Evolutionary conservation across 2,329 filamentous ascomycete genomes (phyloP), one percentile per base, ranked within the genome.

Genomic region (Ophiocordyceps sinensis): DNA sequence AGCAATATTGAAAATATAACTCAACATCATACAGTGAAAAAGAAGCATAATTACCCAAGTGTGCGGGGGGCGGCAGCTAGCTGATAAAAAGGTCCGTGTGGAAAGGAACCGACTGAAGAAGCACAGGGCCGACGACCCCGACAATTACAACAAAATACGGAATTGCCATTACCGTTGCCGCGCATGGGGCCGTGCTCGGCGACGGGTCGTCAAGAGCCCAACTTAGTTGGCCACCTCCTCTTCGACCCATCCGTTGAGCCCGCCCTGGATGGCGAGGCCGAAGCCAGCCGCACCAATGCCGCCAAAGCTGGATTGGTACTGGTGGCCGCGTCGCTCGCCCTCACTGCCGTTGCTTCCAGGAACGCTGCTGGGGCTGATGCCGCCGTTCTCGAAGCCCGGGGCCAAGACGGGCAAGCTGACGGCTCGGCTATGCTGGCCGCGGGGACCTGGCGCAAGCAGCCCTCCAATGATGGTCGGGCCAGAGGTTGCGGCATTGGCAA

Each of bases 361-460:
- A 17, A 66, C 55, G 47, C 67, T 67, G 51, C 64, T 66, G 34
- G 67, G 66, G 57, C 68, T 71, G 46, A 63, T 69, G 42, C 67
- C 68, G 36, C 73, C 71, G 41, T 78, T 78, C 58, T 79, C 73
- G 41, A 77, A 75, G 14, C 73, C 74, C 15, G 76, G 75, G 1
- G 75, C 77, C 41, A 82, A 70, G 5, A 73, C 77, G 1, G 91
- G 91, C 54, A 98, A 67, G 58, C 87, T 94, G 44, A 95, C 86
- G 29, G 91, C 87, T 31, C 91, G 81, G 54, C 77, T 89, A 60
- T 81, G 77, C 47, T 75, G 73, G 28, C 71, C 66, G 29, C 77
- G 70, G 13, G 64, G 58, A 40, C 76, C 77, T 2, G 85, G 84
- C 3, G 84, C 82, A 39, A 91, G 71, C 31, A 93, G 73, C 8